Evolutionary conservation across 2,329 filamentous ascomycete species (phyloP).

Genomic region (Botryotinia convoluta): DNA sequence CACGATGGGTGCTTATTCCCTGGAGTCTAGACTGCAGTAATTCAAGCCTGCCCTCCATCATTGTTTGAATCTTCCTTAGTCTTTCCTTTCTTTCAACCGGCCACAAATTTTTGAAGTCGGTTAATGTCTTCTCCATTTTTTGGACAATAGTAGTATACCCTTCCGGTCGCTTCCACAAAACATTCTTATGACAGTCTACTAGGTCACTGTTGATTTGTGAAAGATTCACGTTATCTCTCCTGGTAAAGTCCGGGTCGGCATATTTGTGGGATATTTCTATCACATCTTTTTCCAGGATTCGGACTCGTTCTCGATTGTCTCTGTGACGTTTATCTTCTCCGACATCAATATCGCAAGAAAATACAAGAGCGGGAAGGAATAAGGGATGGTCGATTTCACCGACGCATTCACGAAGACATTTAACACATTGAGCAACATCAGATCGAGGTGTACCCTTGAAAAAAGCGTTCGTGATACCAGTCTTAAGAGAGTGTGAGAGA

Average conservation of each 20-base stretch:
- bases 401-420: neutral
- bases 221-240: neutral
- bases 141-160: neutral
- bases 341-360: neutral
- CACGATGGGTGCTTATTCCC: constrained; percentile 12
- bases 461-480: neutral
- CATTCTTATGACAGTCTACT: neutral
- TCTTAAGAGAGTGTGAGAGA: neutral
- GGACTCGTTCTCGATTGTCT: neutral
- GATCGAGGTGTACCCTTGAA: neutral
- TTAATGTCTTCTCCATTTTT: neutral
- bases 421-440: neutral
- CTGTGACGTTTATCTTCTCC: neutral
- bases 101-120: neutral
- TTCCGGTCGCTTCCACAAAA: neutral
- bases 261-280: neutral
- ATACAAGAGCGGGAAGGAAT: neutral
- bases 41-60: neutral
- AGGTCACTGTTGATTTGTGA: neutral
- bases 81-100: neutral
- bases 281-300: neutral
- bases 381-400: neutral
- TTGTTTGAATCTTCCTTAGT: neutral
- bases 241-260: neutral
- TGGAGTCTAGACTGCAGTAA: fast-evolving